These are phyloP conservation scores for Trypanosoma boissoni DNA, from an alignment of 208 protist genomes.

Conservation along the genomic window DNA sequence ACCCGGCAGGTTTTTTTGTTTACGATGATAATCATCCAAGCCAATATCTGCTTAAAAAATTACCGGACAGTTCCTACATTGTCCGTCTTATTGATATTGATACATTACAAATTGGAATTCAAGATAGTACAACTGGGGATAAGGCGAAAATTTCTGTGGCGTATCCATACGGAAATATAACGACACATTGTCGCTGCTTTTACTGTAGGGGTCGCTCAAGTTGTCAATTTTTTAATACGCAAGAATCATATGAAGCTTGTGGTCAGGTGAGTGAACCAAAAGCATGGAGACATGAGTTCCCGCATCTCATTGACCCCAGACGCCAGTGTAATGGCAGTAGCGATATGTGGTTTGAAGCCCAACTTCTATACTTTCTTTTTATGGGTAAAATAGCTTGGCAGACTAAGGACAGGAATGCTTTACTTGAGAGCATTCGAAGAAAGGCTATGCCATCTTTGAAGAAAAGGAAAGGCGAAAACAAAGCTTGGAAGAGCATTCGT, in stretches of 20 bases:
- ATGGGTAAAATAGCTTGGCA: slow-evolving; percentile 2
- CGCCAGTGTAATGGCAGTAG: slow-evolving; percentile 16
- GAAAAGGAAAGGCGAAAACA: neutral
- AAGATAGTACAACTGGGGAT: neutral
- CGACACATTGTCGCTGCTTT: slow-evolving; percentile 15
- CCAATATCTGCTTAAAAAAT: slow-evolving; percentile 15
- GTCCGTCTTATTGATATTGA: slow-evolving; percentile 26
- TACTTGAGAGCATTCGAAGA: neutral
- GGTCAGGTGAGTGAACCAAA: slow-evolving; percentile 1
- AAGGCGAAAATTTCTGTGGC: neutral
- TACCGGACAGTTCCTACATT: neutral
- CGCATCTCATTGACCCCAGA: neutral
- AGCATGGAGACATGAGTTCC: slow-evolving; percentile 1
- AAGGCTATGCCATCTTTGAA: neutral
- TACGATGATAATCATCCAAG: slow-evolving; percentile 19
- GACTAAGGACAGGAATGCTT: neutral
- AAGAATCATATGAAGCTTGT: slow-evolving; percentile 16
- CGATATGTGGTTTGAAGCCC: slow-evolving; percentile 25
- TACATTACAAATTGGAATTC: slow-evolving; percentile 11
- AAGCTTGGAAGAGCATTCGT: neutral
- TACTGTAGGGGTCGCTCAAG: slow-evolving; percentile 16
- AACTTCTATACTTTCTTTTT: slow-evolving; percentile 16
- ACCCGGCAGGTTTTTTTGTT: slow-evolving; percentile 13
- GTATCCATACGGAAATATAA: slow-evolving; percentile 15
- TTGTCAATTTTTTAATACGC: slow-evolving; percentile 23